phyloP scores from a whole-genome alignment of 208 protist genomes.

The Leishmania arabica region DNA sequence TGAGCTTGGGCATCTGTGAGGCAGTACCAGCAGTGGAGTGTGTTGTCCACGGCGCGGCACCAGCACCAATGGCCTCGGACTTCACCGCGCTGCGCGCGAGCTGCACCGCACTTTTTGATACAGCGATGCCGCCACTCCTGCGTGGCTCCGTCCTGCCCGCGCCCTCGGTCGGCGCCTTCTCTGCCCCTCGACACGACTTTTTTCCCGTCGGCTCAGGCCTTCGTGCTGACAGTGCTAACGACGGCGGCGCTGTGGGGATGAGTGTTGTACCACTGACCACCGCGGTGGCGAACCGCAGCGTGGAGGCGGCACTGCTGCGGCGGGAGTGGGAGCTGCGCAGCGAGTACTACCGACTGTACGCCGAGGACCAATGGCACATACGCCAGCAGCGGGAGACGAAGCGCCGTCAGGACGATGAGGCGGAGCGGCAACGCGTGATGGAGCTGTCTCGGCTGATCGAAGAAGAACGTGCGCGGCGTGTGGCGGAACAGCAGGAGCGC shows the following conservation, averaged over 20 bases:
- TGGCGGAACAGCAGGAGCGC: conserved; percentile 69
- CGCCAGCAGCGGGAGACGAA: conserved; percentile 40
- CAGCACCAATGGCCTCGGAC: conserved; percentile 27
- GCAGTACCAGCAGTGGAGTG: neutral
- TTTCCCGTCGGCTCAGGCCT: conserved; percentile 1
- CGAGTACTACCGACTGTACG: conserved; percentile 62
- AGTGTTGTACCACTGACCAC: neutral
- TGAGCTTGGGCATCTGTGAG: neutral
- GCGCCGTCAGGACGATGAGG: conserved; percentile 45
- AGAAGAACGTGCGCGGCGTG: conserved; percentile 55
- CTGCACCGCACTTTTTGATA: conserved; percentile 38
- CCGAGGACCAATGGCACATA: conserved; percentile 51
- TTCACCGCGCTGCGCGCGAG: conserved; percentile 32
- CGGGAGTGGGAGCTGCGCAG: conserved; percentile 67
- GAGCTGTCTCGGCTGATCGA: conserved; percentile 60
- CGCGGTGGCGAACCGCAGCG: conserved; percentile 3
- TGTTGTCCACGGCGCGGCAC: neutral
- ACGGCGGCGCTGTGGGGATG: neutral
- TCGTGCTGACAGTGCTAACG: conserved; percentile 2
- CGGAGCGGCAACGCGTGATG: conserved; percentile 59
- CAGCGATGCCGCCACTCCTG: conserved; percentile 63
- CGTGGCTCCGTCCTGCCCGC: conserved; percentile 12
- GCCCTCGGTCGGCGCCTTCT: conserved; percentile 1
- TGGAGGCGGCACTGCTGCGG: conserved; percentile 61
- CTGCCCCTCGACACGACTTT: conserved; percentile 11